Percentiles rank a stretch among this genome's conserved stretches.
phyloP scores from a whole-genome alignment of 2,329 filamentous ascomycete species.

The Aspergillus calidoustus region DNA sequence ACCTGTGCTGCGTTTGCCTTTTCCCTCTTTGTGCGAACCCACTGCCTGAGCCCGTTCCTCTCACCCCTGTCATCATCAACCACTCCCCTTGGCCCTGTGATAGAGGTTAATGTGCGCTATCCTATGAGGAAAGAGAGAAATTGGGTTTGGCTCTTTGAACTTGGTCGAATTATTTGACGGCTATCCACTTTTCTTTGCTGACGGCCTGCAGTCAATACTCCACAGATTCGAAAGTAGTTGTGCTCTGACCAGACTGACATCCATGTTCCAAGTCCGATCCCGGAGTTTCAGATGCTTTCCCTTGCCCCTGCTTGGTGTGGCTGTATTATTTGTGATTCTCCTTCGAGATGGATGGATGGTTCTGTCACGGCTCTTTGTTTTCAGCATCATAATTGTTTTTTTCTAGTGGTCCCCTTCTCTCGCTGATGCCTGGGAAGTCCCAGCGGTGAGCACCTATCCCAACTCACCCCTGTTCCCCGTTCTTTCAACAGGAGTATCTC shows the following conservation, averaged over 20 bases:
- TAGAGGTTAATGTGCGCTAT: not conserved
- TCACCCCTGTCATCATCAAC: not conserved
- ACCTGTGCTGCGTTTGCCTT: conserved; percentile 17
- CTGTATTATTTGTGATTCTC: not conserved
- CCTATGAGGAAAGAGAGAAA: not conserved
- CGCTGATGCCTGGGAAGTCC: not conserved
- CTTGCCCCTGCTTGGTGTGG: conserved; percentile 17
- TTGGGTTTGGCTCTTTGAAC: not conserved
- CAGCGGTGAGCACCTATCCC: not conserved
- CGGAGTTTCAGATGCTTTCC: conserved; percentile 26
- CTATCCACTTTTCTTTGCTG: conserved; percentile 16
- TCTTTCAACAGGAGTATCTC: not conserved
- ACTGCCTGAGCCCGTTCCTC: conserved; percentile 1
- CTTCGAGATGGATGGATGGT: not conserved
- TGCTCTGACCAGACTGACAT: conserved; percentile 9
- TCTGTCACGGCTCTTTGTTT: not conserved
- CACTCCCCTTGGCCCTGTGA: not conserved
- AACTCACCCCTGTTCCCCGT: not conserved
- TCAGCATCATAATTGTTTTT: not conserved
- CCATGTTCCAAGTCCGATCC: conserved; percentile 22
- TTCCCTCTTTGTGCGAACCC: conserved; percentile 15
- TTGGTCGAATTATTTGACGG: not conserved
- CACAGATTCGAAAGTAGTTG: not conserved
- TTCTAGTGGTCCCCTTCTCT: not conserved
- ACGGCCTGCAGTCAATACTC: conserved; percentile 11